Conservation (phyloP, 129 eudicot species). For the Apium graveolens region DNA sequence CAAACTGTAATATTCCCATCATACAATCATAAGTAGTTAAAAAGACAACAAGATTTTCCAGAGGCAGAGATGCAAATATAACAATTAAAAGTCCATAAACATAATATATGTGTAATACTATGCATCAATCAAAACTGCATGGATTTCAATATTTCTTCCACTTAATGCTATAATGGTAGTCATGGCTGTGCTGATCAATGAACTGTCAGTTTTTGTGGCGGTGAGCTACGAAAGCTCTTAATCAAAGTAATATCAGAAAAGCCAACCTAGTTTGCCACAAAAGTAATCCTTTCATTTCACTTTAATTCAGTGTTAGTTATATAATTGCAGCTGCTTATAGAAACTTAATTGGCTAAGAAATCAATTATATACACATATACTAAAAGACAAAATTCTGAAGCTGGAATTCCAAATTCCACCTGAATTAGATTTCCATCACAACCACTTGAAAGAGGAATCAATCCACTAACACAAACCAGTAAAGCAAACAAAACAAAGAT, state of each 20-base stretch:
- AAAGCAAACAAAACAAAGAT: not conserved
- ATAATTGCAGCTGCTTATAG: not conserved
- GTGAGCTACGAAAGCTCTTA: not conserved
- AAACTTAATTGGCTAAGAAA: not conserved
- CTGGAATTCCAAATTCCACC: not conserved
- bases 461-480: not conserved
- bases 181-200: not conserved
- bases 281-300: not conserved
- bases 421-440: not conserved
- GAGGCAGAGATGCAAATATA: not conserved
- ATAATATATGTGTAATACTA: not conserved
- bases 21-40: constrained; percentile 1
- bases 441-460: not conserved
- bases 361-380: not conserved
- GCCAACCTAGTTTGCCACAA: not conserved
- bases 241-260: not conserved
- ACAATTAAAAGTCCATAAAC: not conserved
- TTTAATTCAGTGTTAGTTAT: not conserved
- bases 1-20: constrained; percentile 40
- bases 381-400: not conserved
- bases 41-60: not conserved
- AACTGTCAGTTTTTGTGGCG: not conserved
- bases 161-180: not conserved
- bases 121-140: not conserved
- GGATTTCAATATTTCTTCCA: not conserved